phyloP scores from a whole-genome alignment of 257 asterid genomes.

The Nicotiana undulata region DNA sequence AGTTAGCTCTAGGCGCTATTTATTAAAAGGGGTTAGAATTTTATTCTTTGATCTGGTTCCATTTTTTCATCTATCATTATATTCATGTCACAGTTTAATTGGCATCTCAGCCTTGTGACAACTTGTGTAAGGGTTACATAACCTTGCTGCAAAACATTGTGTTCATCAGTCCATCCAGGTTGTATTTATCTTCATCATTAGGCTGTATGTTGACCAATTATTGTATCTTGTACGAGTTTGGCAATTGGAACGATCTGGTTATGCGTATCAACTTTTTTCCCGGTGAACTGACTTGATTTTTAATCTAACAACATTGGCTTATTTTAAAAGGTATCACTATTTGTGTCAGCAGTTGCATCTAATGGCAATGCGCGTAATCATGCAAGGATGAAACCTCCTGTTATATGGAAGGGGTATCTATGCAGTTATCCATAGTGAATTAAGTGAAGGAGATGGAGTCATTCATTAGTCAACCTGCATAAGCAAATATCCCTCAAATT shows the following conservation, averaged over 20 bases:
- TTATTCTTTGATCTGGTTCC: not conserved
- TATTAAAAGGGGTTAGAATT: not conserved
- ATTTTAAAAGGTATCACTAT: not conserved
- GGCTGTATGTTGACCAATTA: not conserved
- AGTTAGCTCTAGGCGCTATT: not conserved
- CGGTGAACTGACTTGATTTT: not conserved
- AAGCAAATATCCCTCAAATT: too few species aligned
- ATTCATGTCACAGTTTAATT: not conserved
- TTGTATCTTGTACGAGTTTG: not conserved
- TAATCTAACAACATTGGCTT: not conserved
- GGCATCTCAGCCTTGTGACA: not conserved
- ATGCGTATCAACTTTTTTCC: not conserved
- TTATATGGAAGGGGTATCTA: not conserved
- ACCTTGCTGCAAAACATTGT: not conserved
- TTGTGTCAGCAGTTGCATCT: not conserved
- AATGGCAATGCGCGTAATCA: not conserved
- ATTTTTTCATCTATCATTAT: not conserved
- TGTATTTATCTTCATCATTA: not conserved
- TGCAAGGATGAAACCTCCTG: not conserved
- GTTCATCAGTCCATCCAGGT: conserved; percentile 1
- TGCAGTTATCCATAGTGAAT: too few species aligned
- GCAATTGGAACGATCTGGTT: not conserved
- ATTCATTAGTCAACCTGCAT: too few species aligned
- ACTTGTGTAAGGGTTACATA: not conserved
- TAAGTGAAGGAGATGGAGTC: too few species aligned